These are phyloP conservation scores for Triticum turgidum DNA, from an alignment of 176 grass and related monocot genomes.

Conservation along the genomic window DNA sequence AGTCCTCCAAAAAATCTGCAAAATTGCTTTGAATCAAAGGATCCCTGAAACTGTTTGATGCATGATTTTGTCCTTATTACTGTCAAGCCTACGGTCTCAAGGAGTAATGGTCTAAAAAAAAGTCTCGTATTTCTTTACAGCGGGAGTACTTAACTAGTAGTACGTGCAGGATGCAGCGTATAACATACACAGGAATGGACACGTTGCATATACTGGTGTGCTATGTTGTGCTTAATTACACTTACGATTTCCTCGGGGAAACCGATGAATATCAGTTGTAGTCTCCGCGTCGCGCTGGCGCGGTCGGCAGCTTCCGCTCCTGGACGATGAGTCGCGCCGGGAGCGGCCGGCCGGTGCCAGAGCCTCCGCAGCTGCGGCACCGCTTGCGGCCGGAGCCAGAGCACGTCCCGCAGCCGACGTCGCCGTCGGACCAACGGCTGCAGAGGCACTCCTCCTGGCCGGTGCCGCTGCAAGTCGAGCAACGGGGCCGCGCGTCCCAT, in stretches of 20 bases:
- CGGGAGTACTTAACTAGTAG: background rate
- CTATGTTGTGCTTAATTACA: background rate
- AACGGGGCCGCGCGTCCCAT: constrained; percentile 58
- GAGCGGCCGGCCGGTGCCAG: constrained; percentile 68
- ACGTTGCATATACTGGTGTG: background rate
- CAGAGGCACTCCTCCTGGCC: constrained; percentile 74
- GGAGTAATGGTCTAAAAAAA: background rate
- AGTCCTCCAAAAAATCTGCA: background rate
- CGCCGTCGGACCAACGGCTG: constrained; percentile 89
- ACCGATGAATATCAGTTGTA: background rate
- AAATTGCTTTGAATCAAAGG: background rate
- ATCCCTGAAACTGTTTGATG: background rate
- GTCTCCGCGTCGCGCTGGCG: background rate
- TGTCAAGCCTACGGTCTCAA: background rate
- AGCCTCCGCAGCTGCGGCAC: constrained; percentile 84
- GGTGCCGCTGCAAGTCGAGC: constrained; percentile 75
- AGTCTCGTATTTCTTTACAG: no score
- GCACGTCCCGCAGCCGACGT: constrained; percentile 79
- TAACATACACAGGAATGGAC: background rate
- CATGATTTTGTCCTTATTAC: background rate
- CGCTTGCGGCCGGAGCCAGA: constrained; percentile 64
- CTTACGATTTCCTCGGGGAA: background rate
- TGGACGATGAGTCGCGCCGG: constrained; percentile 54
- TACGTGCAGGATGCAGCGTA: background rate
- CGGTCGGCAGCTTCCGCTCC: constrained; percentile 15